Evolutionary conservation across 805 yeast genomes (phyloP).

Genomic region (Wickerhamomyces tratensis): DNA sequence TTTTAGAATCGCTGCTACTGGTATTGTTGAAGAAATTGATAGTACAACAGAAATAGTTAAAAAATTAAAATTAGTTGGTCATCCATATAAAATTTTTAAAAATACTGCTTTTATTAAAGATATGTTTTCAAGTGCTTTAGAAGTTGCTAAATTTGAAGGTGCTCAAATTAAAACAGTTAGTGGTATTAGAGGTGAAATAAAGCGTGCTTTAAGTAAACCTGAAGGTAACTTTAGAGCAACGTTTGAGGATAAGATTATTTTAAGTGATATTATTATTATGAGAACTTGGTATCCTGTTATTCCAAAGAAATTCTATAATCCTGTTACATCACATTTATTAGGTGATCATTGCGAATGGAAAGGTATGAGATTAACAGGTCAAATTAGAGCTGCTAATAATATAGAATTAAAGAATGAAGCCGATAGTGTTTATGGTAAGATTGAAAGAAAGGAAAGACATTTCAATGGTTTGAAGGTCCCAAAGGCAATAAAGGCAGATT

Average conservation of each 20-base stretch:
- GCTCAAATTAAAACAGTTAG: slow-evolving; percentile 95
- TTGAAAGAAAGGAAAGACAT: slow-evolving; percentile 76
- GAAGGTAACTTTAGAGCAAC: slow-evolving; percentile 96
- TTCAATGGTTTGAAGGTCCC: slow-evolving; percentile 90
- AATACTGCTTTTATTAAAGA: slow-evolving; percentile 97
- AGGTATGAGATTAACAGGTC: slow-evolving; percentile 95
- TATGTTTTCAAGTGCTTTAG: slow-evolving; percentile 88
- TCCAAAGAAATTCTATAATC: slow-evolving; percentile 87
- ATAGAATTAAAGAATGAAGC: slow-evolving; percentile 51
- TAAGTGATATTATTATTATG: slow-evolving; percentile 83
- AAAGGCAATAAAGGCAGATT: slow-evolving; percentile 55
- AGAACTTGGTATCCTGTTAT: slow-evolving; percentile 97
- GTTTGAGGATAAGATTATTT: slow-evolving; percentile 86
- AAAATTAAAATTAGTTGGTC: slow-evolving; percentile 89
- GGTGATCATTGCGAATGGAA: slow-evolving; percentile 79
- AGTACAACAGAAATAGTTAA: slow-evolving; percentile 85
- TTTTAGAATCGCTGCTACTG: slow-evolving; percentile 94
- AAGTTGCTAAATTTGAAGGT: slow-evolving; percentile 97
- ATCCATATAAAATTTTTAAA: slow-evolving; percentile 87
- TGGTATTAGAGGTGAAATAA: slow-evolving; percentile 96
- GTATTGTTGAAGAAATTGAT: slow-evolving; percentile 90
- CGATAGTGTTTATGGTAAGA: slow-evolving; percentile 49
- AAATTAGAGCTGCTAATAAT: slow-evolving; percentile 69
- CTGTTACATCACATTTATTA: slow-evolving; percentile 83
- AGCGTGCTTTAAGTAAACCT: slow-evolving; percentile 86